Evolutionary conservation across 2,329 filamentous ascomycete genomes (phyloP).

Genomic region (Aspergillus sp.): DNA sequence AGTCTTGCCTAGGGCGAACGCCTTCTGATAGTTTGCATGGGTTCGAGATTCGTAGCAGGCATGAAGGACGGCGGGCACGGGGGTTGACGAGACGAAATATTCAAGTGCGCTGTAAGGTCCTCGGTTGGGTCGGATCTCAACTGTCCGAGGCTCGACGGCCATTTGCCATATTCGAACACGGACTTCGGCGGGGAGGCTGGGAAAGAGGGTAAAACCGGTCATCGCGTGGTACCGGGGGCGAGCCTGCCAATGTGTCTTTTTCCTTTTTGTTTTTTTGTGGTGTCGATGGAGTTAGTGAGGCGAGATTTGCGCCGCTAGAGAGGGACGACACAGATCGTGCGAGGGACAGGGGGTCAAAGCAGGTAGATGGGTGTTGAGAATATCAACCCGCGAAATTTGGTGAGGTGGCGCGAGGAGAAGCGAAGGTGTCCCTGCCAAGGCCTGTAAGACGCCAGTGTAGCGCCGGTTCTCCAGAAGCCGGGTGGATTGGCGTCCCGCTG

Average conservation of each 20-base stretch:
- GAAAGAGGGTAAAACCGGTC: constrained; percentile 37
- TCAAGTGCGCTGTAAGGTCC: neutral
- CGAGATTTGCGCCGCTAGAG: no score
- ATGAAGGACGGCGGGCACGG: neutral
- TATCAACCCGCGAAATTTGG: no score
- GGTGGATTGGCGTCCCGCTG: no score
- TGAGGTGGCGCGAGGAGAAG: no score
- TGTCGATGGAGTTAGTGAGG: no score
- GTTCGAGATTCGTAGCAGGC: constrained; percentile 6
- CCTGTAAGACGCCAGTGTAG: no score
- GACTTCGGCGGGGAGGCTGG: constrained; percentile 24
- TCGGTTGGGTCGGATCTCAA: neutral
- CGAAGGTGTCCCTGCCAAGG: no score
- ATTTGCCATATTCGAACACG: constrained; percentile 3
- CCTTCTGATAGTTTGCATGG: neutral
- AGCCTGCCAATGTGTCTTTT: neutral
- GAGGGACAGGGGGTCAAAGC: no score
- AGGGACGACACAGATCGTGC: no score
- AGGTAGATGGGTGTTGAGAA: no score
- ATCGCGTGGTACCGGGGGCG: constrained; percentile 16
- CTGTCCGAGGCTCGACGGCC: constrained; percentile 6
- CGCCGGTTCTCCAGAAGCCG: no score
- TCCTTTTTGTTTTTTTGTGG: no score
- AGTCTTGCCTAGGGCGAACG: neutral
- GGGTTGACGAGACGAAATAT: constrained; percentile 1